A percentile compares a stretch with the other conserved stretches of the same genome.
These are phyloP conservation scores for Amanita subjunquillea DNA, from an alignment of 768 basidiomycete genomes.

Conservation along the genomic window DNA sequence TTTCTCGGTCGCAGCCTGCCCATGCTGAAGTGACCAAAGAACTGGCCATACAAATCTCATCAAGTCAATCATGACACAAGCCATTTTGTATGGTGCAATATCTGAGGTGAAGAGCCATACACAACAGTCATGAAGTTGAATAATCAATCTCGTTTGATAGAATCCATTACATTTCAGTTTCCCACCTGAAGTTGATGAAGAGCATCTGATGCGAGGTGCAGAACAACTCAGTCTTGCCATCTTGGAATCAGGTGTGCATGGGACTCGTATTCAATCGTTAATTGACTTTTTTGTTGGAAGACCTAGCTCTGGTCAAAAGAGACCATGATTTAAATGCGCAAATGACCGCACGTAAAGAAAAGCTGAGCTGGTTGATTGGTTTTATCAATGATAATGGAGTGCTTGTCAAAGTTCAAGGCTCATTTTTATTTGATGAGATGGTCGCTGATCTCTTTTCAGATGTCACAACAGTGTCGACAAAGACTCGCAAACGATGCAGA, in stretches of 20 bases:
- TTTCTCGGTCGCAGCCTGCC: not conserved
- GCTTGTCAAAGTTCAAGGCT: constrained; percentile 49
- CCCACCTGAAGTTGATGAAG: constrained; percentile 70
- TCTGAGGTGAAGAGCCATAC: constrained; percentile 33
- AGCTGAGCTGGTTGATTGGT: constrained; percentile 75
- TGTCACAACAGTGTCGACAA: constrained; percentile 73
- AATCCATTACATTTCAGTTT: constrained; percentile 78
- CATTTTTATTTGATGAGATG: not conserved
- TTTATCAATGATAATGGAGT: constrained; percentile 86
- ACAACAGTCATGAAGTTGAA: not conserved
- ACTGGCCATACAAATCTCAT: constrained; percentile 58
- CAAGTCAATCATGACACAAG: constrained; percentile 75
- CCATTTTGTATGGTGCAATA: constrained; percentile 67
- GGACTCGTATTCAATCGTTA: constrained; percentile 4
- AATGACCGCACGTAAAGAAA: constrained; percentile 60
- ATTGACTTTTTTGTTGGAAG: constrained; percentile 18
- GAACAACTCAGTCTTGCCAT: constrained; percentile 65
- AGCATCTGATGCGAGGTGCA: constrained; percentile 71
- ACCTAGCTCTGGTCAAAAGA: constrained; percentile 55
- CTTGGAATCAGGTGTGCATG: constrained; percentile 53
- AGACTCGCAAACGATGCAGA: constrained; percentile 75
- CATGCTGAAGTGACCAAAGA: constrained; percentile 18
- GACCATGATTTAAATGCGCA: constrained; percentile 79
- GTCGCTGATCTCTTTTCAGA: constrained; percentile 29
- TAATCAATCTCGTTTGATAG: constrained; percentile 17